Base-by-base conservation (phyloP, 495 filamentous ascomycete genomes). In the Aspergillus olivimuriae region DNA sequence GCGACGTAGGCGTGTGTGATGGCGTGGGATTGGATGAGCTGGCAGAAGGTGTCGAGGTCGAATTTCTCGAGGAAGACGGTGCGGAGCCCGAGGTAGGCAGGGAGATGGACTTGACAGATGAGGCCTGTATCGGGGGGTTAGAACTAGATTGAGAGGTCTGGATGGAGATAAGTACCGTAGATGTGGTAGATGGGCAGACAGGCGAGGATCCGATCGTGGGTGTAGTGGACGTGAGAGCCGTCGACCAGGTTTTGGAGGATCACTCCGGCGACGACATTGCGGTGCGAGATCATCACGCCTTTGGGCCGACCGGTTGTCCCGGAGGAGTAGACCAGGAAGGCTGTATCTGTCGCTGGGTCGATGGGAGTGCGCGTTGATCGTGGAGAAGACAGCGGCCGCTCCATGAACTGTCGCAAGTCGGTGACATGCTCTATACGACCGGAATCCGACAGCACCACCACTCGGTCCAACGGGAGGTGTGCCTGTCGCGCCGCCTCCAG, bases 171-270 rank as follows among this genome's bases (percentile, higher is more conserved):
- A 48, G 5, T 11, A 67, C 81, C 82, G 53, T 89, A 92, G 44
- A 90, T 87, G 58, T 94, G 87, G 60, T 84, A 92, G 57, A 91
- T 88, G 2, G 87, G 87, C 17, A 92, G 58, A 42, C 89, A 77
- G 5, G 80, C 85, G 16, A 90, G 52, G 15, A 86, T 55, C 26
- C 61, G 73, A 52, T 88, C 84, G 0, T 76, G 75, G 19, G 74
- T 55, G 48, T 72, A 73, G 3, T 57, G 60, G 43, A 83, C 53
- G 32, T 78, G 64, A 3, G 60, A 60, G 3, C 58, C 70, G 28
- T 89, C 83, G 3, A 65, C 70, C 24, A 65, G 62, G 12, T 60
- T 68, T 2, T 71, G 47, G 59, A 66, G 63, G 42, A 77, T 43
- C 3, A 72, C 48, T 53, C 89, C 86, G 36, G 82, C 55, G 1